Conservation (phyloP, 2,329 filamentous ascomycete genomes). For the Dactylellina sp. region DNA sequence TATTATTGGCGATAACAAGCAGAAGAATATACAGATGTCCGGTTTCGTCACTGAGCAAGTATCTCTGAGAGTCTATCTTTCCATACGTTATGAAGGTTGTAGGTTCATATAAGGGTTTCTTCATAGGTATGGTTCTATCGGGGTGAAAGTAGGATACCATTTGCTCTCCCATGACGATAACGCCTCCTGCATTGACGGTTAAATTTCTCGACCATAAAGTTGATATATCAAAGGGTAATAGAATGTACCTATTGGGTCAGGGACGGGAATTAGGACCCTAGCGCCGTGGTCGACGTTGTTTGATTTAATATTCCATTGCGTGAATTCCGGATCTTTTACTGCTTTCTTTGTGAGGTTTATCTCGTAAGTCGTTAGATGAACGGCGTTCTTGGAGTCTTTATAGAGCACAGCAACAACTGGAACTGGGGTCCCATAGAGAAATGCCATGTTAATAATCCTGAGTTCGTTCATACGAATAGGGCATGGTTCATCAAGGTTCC, state of each 20-base stretch:
- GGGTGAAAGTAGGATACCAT: slow-evolving; percentile 78
- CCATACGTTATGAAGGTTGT: slow-evolving; percentile 94
- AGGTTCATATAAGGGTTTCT: slow-evolving; percentile 75
- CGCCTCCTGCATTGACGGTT: slow-evolving; percentile 67
- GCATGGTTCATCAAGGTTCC: slow-evolving; percentile 72
- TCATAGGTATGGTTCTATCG: slow-evolving; percentile 71
- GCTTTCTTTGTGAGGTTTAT: slow-evolving; percentile 47
- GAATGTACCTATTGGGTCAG: slow-evolving; percentile 62
- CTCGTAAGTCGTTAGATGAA: slow-evolving; percentile 61
- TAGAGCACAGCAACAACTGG: slow-evolving; percentile 75
- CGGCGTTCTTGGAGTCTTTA: slow-evolving; percentile 72
- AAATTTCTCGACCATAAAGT: neutral
- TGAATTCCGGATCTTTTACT: slow-evolving; percentile 60
- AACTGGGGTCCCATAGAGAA: slow-evolving; percentile 70
- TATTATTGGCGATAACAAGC: slow-evolving; percentile 74
- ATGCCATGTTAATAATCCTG: slow-evolving; percentile 74
- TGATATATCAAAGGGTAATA: neutral
- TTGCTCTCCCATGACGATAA: slow-evolving; percentile 82
- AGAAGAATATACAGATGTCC: slow-evolving; percentile 86
- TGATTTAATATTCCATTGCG: slow-evolving; percentile 70
- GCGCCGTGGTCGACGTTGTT: slow-evolving; percentile 70
- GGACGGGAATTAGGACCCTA: slow-evolving; percentile 73
- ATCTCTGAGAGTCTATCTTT: slow-evolving; percentile 81
- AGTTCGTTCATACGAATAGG: slow-evolving; percentile 75
- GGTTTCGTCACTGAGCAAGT: slow-evolving; percentile 92